phyloP scores from a whole-genome alignment of 176 grass and related monocot species.

The Cocos nucifera region DNA sequence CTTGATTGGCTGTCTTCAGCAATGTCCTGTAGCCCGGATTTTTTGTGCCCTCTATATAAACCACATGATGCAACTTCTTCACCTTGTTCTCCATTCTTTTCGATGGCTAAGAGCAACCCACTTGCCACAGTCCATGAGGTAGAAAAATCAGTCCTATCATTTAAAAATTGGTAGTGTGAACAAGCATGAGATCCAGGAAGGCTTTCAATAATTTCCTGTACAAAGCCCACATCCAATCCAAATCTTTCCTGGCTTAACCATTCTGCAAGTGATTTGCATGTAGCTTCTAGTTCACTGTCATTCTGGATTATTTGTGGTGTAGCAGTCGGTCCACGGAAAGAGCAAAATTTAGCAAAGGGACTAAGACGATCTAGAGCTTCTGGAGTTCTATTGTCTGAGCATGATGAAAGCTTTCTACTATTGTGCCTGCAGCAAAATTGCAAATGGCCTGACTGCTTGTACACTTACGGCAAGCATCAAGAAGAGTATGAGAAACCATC shows the following conservation, averaged over 20 bases:
- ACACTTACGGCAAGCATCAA: conserved; percentile 72
- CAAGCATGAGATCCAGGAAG: conserved; percentile 63
- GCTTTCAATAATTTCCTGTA: conserved; percentile 92
- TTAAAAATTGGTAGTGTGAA: conserved; percentile 61
- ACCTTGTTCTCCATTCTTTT: conserved; percentile 43
- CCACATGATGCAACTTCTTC: conserved; percentile 28
- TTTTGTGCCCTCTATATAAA: conserved; percentile 28
- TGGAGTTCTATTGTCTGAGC: conserved; percentile 24
- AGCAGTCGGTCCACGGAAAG: conserved; percentile 32
- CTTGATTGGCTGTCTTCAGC: conserved; percentile 26
- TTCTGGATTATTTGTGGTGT: conserved; percentile 41
- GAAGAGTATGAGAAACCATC: conserved; percentile 56
- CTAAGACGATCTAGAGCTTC: conserved; percentile 24
- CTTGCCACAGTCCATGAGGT: conserved; percentile 66
- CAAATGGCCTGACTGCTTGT: conserved; percentile 66
- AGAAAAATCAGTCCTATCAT: conserved; percentile 43
- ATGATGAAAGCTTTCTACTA: conserved; percentile 27
- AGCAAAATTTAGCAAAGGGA: conserved; percentile 64
- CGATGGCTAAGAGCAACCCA: conserved; percentile 43
- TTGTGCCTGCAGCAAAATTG: conserved; percentile 51
- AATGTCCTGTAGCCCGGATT: conserved; percentile 25
- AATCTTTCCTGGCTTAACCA: conserved; percentile 76
- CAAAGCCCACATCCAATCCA: conserved; percentile 82
- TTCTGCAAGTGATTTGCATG: conserved; percentile 54
- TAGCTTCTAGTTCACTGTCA: conserved; percentile 48